Evolutionary conservation across 257 asterid genomes (phyloP).

Genomic region (Lantana camara): DNA sequence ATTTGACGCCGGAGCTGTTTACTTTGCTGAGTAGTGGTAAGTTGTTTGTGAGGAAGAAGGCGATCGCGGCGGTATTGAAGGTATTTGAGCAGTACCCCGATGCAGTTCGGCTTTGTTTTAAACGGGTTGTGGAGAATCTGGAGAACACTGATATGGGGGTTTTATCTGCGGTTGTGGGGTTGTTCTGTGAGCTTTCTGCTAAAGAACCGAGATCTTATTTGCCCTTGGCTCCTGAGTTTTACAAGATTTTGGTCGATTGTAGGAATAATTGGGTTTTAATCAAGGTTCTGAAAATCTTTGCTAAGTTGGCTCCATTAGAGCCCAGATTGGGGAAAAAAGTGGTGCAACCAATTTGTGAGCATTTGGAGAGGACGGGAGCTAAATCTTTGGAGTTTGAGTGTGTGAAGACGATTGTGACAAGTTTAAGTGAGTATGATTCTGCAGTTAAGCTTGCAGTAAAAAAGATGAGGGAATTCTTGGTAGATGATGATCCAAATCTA

Average conservation of each 20-base stretch:
- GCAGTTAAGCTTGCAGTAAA: conserved; percentile 82
- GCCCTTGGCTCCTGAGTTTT: conserved; percentile 95
- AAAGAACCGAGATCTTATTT: conserved; percentile 78
- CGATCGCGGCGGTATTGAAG: conserved; percentile 61
- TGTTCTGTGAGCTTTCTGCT: conserved; percentile 81
- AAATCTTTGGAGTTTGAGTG: conserved; percentile 89
- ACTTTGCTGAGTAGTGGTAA: conserved; percentile 59
- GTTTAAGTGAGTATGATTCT: conserved; percentile 73
- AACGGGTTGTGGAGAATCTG: conserved; percentile 81
- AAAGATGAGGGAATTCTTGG: conserved; percentile 74
- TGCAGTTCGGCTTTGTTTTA: conserved; percentile 88
- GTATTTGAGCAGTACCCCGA: conserved; percentile 80
- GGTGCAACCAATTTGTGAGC: conserved; percentile 86
- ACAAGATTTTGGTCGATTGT: conserved; percentile 73
- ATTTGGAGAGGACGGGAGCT: conserved; percentile 75
- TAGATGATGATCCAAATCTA: conserved; percentile 85
- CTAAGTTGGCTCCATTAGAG: conserved; percentile 74
- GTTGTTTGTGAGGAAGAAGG: conserved; percentile 62
- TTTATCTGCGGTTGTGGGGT: conserved; percentile 78
- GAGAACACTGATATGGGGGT: conserved; percentile 66
- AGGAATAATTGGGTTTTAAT: conserved; percentile 92
- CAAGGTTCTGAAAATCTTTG: conserved; percentile 84
- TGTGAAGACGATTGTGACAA: conserved; percentile 64
- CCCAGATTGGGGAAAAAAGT: conserved; percentile 84
- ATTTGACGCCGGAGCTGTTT: conserved; percentile 81